Evolutionary conservation across 2,329 filamentous ascomycete genomes (phyloP), one percentile per base, ranked within the genome.

Genomic region (Coniosporium tulheliwenetii): DNA sequence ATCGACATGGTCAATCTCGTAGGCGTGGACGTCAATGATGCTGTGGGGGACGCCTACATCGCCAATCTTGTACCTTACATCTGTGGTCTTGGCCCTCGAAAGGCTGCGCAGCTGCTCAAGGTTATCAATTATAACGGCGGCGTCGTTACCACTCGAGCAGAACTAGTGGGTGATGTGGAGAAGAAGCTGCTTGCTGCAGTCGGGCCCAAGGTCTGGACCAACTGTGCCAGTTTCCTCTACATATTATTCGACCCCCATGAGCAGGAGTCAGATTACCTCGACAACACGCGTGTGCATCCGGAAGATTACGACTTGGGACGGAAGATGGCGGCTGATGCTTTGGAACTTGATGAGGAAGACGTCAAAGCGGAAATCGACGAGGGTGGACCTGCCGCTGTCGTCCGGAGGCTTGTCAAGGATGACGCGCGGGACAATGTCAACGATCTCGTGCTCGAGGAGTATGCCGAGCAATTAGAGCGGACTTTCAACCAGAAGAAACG

Each of bases 1-100:
- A 89, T 98, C 9, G 91, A 98, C 57, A 94, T 94, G 73, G 91
- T 98, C 50, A 98, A 98, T 57, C 76, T 98, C 36, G 86, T 87
- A 37, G 91, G 91, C 54, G 85, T 98, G 32, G 85, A 96, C 52
- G 81, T 98, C 54, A 94, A 95, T 52, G 87, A 95, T 48, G 86
- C 87, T 10, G 79, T 93, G 42, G 71, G 70, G 35, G 85, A 95
- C 57, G 57, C 77, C 1, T 85, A 91, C 52, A 81, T 83, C 8
- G 85, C 86, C 10, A 91, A 89, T 48, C 71, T 98, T 1, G 69
- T 98, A 32, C 87, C 87, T 3, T 98, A 87, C 51, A 76, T 98
- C 15, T 85, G 85, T 50, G 91, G 91, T 49, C 72, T 98, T 19
- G 91, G 91, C 14, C 87, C 86, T 16, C 79, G 91, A 52, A 98